Base-by-base conservation (phyloP, 2,329 filamentous ascomycete species). In the Xylaria sp. region DNA sequence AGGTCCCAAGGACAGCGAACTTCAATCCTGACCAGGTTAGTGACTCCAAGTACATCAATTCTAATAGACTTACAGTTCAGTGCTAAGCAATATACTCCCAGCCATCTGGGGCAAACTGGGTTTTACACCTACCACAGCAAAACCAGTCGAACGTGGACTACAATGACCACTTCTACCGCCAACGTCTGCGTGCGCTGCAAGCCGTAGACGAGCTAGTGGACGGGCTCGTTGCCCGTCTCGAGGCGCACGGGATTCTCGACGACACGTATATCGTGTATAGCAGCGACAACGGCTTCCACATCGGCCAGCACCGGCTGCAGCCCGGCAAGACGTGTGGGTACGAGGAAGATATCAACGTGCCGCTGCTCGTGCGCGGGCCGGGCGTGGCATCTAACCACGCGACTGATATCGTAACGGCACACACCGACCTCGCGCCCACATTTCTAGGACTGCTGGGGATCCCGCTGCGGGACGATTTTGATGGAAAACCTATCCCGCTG, bases 11-110 rank as follows among this genome's bases (percentile, higher is more conserved):
- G 9, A 88, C 84, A 0, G 78, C 81, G 0, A 87, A 88, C 74
- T 93, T 92, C 77, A 93, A 93, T 70, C 89, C 90, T 0, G 82
- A 87, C 2, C 78, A 81, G 68, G 85, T 86, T 75, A 42, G 79
- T 73, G 42, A 13, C 29, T 1, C 22, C 20, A 7, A 1, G 15
- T 13, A 29, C 11, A 17, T 6, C 29, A 17, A 50, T 51, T 17
- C 17, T 3, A n/a, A n/a, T n/a, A 25, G 20, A 11, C 10, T 44
- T 29, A 2, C 17, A 49, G 22, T 11, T 29, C 9, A 36, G n/a
- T 47, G 20, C 61, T 68, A 58, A 65, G n/a, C 15, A 27, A 39
- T 47, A 4, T 36, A 13, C 13, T 38, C 38, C 10, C 38, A 63
- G 55, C n/a, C 67, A 25, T 68, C 70, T 1, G 73, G 73, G 20